These are phyloP conservation scores for Nannizziopsis barbatae DNA, from an alignment of 2,329 filamentous ascomycete genomes.

Conservation along the genomic window DNA sequence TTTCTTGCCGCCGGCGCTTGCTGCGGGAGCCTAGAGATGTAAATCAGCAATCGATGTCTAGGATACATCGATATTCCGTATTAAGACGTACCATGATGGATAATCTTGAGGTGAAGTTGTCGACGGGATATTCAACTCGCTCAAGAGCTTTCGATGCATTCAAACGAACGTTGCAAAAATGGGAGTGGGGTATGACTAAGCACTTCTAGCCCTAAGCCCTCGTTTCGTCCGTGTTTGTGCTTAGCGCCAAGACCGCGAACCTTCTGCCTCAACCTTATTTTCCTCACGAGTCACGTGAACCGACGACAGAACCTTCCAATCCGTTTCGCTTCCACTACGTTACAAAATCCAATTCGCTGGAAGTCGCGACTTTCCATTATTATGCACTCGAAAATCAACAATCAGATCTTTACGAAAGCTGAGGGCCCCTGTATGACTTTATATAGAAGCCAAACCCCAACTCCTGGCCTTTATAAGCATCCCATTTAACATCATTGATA, in stretches of 20 bases:
- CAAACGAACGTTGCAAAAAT: slow-evolving; percentile 22
- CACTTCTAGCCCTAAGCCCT: slow-evolving; percentile 28
- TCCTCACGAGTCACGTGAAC: background rate
- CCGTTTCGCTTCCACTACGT: no score
- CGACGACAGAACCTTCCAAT: no score
- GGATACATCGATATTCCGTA: background rate
- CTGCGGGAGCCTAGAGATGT: slow-evolving; percentile 35
- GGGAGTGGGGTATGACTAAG: slow-evolving; percentile 30
- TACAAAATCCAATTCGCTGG: no score
- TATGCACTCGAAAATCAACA: no score
- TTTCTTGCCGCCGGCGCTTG: slow-evolving; percentile 40
- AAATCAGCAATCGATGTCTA: background rate
- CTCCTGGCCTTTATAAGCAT: no score
- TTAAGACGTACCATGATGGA: slow-evolving; percentile 30
- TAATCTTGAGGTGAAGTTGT: slow-evolving; percentile 27
- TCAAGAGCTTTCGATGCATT: slow-evolving; percentile 8
- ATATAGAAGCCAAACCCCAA: no score
- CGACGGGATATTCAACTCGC: slow-evolving; percentile 22
- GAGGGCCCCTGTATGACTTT: no score
- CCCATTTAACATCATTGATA: no score
- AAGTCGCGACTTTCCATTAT: no score
- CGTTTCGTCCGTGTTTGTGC: slow-evolving; percentile 18
- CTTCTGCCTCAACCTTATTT: background rate
- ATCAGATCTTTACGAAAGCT: no score
- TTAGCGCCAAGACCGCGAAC: background rate